Conservation (phyloP, 305 asterid species). For the Solanum hybrid region DNA sequence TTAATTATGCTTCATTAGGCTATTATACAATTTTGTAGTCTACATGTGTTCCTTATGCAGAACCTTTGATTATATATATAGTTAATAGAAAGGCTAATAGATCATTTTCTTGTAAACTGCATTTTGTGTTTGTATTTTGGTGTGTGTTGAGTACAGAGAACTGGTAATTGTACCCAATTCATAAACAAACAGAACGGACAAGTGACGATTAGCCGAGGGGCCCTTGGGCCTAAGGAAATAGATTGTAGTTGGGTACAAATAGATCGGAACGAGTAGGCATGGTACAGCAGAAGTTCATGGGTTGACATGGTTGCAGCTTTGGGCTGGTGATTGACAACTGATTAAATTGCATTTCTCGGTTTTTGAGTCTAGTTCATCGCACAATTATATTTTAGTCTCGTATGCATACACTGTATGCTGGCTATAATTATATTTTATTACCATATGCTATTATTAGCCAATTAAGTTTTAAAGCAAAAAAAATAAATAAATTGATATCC, state of each 20-base stretch:
- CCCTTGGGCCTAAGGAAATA: background rate
- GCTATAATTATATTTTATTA: background rate
- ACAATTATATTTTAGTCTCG: background rate
- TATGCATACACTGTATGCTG: background rate
- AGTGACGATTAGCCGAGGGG: background rate
- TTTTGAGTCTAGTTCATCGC: background rate
- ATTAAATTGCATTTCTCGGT: background rate
- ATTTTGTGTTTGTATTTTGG: too few species aligned
- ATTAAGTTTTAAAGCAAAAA: background rate
- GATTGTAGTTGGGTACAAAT: background rate
- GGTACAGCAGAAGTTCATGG: background rate
- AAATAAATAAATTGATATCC: background rate
- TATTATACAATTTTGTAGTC: background rate
- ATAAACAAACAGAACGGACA: background rate
- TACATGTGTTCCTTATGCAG: background rate
- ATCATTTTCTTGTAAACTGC: background rate
- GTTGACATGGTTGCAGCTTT: background rate
- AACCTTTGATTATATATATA: background rate
- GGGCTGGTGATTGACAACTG: background rate
- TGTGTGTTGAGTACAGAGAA: background rate
- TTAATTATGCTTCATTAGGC: background rate
- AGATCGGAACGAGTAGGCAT: background rate
- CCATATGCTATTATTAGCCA: background rate
- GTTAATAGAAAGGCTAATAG: background rate
- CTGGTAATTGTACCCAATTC: background rate